phyloP scores from a whole-genome alignment of 495 filamentous ascomycete genomes.

The Neurospora sp. region DNA sequence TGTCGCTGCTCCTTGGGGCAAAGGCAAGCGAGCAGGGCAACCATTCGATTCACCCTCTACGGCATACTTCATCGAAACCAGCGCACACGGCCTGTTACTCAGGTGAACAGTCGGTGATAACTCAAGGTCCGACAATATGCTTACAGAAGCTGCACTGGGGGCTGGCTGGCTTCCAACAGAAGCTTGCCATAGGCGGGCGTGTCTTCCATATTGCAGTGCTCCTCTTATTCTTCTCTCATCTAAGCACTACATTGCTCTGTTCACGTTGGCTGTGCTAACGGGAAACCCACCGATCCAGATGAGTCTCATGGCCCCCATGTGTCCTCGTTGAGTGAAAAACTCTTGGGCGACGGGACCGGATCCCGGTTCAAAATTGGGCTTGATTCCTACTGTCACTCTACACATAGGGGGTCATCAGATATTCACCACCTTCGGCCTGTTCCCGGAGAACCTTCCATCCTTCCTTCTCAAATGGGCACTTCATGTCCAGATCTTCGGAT shows the following conservation, averaged over 20 bases:
- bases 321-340: neutral
- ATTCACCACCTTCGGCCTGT: neutral
- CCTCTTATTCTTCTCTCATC: neutral
- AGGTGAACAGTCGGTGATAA: conserved; percentile 1
- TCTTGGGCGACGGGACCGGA: neutral
- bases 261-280: neutral
- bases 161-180: neutral
- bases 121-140: neutral
- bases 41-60: neutral
- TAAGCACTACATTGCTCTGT: neutral
- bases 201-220: neutral
- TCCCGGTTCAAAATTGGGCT: too few relatives aligned
- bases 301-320: neutral
- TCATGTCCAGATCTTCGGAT: conserved; percentile 1
- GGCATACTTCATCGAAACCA: neutral
- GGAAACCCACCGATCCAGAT: neutral
- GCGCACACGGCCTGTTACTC: neutral
- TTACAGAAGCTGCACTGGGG: neutral
- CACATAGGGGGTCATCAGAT: neutral
- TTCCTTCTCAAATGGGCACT: conserved; percentile 1
- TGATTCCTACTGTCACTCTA: too few relatives aligned
- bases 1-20: neutral
- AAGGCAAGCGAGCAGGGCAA: too few relatives aligned
- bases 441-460: conserved; percentile 1
- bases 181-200: neutral